Evolutionary conservation across 768 basidiomycete species (phyloP).

Genomic region (Russula compacta): DNA sequence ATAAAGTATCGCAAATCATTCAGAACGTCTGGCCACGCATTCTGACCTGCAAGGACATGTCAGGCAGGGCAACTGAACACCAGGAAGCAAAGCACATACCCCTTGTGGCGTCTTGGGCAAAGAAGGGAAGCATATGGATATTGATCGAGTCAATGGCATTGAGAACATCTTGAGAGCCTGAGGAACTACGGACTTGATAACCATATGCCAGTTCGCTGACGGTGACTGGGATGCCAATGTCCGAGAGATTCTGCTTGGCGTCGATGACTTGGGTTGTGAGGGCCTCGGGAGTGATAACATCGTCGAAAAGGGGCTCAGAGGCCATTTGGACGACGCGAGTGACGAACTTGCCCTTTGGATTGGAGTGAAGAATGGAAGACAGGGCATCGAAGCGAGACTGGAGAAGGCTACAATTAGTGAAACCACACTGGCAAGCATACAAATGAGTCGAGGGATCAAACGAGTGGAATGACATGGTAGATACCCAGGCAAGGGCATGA

Average conservation of each 20-base stretch:
- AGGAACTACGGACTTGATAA: slow-evolving; percentile 36
- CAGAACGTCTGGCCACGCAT: slow-evolving; percentile 53
- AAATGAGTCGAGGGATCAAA: not conserved
- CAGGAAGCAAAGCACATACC: slow-evolving; percentile 28
- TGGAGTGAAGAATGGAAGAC: slow-evolving; percentile 23
- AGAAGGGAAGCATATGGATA: slow-evolving; percentile 64
- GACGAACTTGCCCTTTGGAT: slow-evolving; percentile 44
- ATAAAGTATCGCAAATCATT: slow-evolving; percentile 59
- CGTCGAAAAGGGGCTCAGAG: slow-evolving; percentile 58
- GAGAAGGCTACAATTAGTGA: slow-evolving; percentile 21
- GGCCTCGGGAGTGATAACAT: slow-evolving; percentile 35
- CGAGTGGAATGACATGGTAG: slow-evolving; percentile 9
- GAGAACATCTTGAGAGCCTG: slow-evolving; percentile 43
- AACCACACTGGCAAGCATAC: slow-evolving; percentile 23
- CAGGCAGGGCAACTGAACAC: no score
- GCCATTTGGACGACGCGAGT: slow-evolving; percentile 63
- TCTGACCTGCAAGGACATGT: slow-evolving; percentile 32
- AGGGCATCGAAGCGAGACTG: slow-evolving; percentile 22
- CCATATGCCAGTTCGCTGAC: slow-evolving; percentile 33
- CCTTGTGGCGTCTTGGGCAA: slow-evolving; percentile 44
- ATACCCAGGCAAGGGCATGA: slow-evolving; percentile 64
- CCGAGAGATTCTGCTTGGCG: slow-evolving; percentile 40
- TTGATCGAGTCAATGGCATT: slow-evolving; percentile 54
- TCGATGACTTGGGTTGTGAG: slow-evolving; percentile 43
- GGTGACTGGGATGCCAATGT: slow-evolving; percentile 51